Evolutionary conservation across 345 rosid species (phyloP).

Genomic region (Eucalyptus cloeziana): DNA sequence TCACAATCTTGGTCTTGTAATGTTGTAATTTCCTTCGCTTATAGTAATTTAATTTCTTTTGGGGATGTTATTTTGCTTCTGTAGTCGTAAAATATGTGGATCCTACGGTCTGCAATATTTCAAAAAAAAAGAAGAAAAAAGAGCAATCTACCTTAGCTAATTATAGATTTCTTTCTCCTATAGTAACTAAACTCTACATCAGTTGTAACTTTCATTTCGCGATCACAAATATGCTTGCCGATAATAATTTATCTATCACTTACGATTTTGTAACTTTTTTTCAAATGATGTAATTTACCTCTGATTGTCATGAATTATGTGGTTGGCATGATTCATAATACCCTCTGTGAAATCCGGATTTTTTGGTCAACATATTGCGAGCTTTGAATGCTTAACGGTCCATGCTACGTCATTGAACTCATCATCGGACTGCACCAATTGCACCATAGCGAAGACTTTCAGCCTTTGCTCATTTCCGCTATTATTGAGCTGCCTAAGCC

Average conservation of each 20-base stretch:
- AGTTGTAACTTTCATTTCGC: background rate
- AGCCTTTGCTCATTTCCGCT: no score
- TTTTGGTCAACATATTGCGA: no score
- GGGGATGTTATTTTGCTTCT: background rate
- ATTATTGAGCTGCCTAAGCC: no score
- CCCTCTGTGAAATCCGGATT: fast-evolving
- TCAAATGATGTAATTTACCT: background rate
- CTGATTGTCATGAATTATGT: background rate
- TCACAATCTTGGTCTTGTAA: background rate
- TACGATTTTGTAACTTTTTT: background rate
- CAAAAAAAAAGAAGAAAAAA: background rate
- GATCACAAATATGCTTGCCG: background rate
- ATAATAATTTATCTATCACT: background rate
- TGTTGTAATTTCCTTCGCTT: background rate
- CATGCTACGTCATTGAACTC: no score
- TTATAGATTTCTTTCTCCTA: background rate
- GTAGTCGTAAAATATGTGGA: background rate
- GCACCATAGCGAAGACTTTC: no score
- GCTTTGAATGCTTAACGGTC: no score
- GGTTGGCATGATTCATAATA: no score
- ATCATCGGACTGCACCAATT: no score
- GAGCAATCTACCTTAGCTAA: background rate
- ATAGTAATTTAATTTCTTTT: background rate
- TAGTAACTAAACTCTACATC: background rate
- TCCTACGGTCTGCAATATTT: background rate